Evolutionary conservation across 2,329 filamentous ascomycete genomes (phyloP).

Genomic region (Leptographium radiaticola): DNA sequence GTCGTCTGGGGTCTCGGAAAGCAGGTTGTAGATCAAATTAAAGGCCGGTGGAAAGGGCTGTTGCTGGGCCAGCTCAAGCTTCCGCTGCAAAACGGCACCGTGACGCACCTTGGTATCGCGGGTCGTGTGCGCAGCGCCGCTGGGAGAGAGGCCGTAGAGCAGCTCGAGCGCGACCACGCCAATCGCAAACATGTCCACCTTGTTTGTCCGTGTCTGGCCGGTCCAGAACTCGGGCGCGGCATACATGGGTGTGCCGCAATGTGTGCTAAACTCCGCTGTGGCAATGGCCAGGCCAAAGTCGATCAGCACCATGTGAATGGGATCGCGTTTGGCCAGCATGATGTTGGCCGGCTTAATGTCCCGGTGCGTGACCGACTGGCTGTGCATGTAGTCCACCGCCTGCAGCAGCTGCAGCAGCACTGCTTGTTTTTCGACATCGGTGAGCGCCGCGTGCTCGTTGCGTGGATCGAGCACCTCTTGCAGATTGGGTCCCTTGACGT

Average conservation of each 20-base stretch:
- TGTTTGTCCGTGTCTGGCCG: not conserved
- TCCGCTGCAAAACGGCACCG: too few species aligned
- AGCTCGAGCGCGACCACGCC: constrained; percentile 1
- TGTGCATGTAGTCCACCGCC: constrained; percentile 4
- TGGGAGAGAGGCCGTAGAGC: not conserved
- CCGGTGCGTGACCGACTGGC: not conserved
- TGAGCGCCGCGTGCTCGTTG: too few species aligned
- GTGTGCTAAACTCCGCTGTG: not conserved
- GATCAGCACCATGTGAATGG: constrained; percentile 1
- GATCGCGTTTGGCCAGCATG: not conserved
- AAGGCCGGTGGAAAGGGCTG: not conserved
- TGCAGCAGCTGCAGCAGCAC: constrained; percentile 5
- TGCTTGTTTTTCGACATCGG: too few species aligned
- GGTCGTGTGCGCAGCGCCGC: not conserved
- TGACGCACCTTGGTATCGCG: not conserved
- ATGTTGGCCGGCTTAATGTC: constrained; percentile 10
- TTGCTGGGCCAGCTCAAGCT: too few species aligned
- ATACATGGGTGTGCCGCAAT: constrained; percentile 4
- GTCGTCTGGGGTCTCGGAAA: not conserved
- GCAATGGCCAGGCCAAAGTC: constrained; percentile 5
- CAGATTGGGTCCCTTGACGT: constrained; percentile 1
- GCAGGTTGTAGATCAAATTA: not conserved
- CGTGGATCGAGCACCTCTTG: not conserved
- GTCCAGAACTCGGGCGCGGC: not conserved
- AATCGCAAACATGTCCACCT: constrained; percentile 4